Evolutionary conservation across 139 green algal genomes (phyloP), one percentile per base, ranked within the genome.

Genomic region (Tetraselmis striata): DNA sequence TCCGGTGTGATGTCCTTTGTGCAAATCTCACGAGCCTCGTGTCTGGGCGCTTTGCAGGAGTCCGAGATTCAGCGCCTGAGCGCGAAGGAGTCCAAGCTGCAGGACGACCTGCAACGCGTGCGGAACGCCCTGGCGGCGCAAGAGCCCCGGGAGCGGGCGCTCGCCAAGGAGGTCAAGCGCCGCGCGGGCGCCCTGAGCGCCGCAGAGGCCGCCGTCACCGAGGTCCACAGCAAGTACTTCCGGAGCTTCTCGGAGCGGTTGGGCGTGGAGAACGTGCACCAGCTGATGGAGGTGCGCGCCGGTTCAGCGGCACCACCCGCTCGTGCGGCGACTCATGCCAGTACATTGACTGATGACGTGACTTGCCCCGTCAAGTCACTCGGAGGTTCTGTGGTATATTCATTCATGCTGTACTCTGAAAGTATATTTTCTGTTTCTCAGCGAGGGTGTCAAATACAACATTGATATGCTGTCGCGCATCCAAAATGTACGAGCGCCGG

Each of bases 151-250:
- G 45, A 67, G 18, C 5, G 18, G 45, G 5, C 45, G 45, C 45
- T 75, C 30, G 30, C 74, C n/a, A 45, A 77, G 28, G 74, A 83
- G 31, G 22, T 83, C 2, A 77, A 83, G 79, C 59, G 74, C 25
- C 31, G 74, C 24, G 79, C 27, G 79, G 32, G 28, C 2, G 79
- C 59, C 23, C 79, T 80, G 77, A 58, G 31, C 77, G 77, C 2
- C 11, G 45, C 45, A 18, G 45, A 67, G 45, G 45, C 45, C 45
- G 18, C 5, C 11, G 45, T 67, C 11, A 18, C 45, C 45, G 45
- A 67, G 45, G 45, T 67, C 45, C 5, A 67, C 45, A 18, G 11
- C 11, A 5, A 18, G 11, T 67, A 25, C 45, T 67, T 67, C 18
- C 5, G 18, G 45, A 67, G 45, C 45, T 67, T 67, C 45, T 67